Evolutionary conservation across 2,329 filamentous ascomycete species (phyloP), one percentile per base, ranked within the genome.

Genomic region (Colletotrichum acutatum): DNA sequence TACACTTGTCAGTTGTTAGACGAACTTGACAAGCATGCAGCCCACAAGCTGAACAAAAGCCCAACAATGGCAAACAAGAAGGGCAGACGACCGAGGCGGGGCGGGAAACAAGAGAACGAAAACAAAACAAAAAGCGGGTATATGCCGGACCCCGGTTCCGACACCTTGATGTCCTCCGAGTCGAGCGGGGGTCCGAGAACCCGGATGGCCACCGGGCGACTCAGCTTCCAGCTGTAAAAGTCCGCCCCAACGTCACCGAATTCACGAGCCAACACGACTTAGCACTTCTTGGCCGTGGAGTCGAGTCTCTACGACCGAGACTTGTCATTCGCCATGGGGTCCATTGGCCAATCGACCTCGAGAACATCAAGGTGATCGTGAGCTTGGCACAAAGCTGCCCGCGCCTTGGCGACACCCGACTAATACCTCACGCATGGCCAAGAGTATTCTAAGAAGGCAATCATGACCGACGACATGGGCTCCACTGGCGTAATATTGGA

Each of bases 281-380:
- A 71, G 66, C 56, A 71, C 61, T 24, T 73, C 71, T 73, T 73
- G 66, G 71, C 71, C 71, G 61, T 73, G 71, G 71, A 32, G 66
- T 66, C 26, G 49, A 32, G 54, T 42, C 49, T 71, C 16, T 70
- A 12, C 7, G 28, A 26, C 58, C 22, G 28, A 53, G 68, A 32
- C 34, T 71, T 12, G 22, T 19, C 28, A 32, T 71, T 70, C 61
- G 71, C 22, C 22, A 7, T 1, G 6, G 8, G 3, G 5, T 32
- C 56, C 30, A 65, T 53, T 66, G 52, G 34, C 66, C 66, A 66
- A 73, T 61, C 14, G 56, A 28, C 24, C 28, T 6, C 5, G 16
- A 46, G 4, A 60, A 26, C 42, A 63, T 34, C 56, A 46, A 65
- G 67, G n/a, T 66, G 54, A 73, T 58, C 54, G 60, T 65, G 61